Evolutionary conservation across 1,284 basidiomycete species (phyloP), one percentile per base, ranked within the genome.

Genomic region (Afroboletus lepidellus): DNA sequence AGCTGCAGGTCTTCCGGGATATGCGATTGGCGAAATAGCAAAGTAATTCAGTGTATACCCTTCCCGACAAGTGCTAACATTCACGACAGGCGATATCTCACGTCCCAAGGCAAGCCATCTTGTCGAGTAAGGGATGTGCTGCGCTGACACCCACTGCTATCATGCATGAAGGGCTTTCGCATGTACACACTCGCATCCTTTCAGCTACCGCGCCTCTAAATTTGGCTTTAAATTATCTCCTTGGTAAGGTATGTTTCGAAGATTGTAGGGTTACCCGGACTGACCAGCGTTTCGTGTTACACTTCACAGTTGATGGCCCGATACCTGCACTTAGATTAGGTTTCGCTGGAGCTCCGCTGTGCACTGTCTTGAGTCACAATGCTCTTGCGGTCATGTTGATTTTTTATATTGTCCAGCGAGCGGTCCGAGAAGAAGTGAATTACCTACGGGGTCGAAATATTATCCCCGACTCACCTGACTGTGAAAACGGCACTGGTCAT

Each of bases 301-400:
- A 37, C 33, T 38, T 51, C 18, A 8, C 20, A 64, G 63, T 67
- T 9, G 16, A 64, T 39, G 65, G 62, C 3, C 62, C 65, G 29
- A 64, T 64, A 50, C 60, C 62, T 48, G 54, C 62, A 3, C 53
- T 66, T 52, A 66, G 60, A 24, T 45, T 66, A 20, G 63, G 64
- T 39, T 65, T 66, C 15, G 48, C 53, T 33, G 64, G 66, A 27
- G 63, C 63, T 43, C 65, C 64, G 20, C 39, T 64, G 15, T 66
- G 60, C 45, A 59, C 66, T 5, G 58, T 66, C 41, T 32, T 66
- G 41, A 66, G 66, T 30, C 66, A 68, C 42, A 68, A 59, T 33
- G 49, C 38, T 15, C 60, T 64, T 25, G 57, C 63, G 1, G 37
- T 51, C 15, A 48, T 55, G 46, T 47, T 65, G 38, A 46, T 61